A percentile compares a stretch with the other conserved stretches of the same genome.
Conservation (phyloP, 2,329 filamentous ascomycete species). For the Sarocladium oryzae region DNA sequence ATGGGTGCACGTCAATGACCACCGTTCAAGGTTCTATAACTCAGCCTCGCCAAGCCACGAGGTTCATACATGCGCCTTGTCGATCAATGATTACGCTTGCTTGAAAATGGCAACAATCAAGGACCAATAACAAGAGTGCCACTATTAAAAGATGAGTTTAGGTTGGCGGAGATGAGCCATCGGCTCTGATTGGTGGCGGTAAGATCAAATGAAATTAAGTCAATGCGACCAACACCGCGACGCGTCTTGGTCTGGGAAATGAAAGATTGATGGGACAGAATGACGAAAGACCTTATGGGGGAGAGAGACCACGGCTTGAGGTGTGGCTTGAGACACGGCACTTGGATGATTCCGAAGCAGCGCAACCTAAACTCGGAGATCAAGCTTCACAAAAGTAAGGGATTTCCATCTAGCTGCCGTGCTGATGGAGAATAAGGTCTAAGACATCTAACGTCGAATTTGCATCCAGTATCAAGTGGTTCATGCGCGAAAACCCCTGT, state of each 20-base stretch:
- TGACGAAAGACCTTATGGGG: neutral
- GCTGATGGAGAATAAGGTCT: too few relatives aligned
- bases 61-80: neutral
- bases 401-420: too few relatives aligned
- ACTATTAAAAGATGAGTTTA: neutral
- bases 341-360: too few relatives aligned
- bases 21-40: neutral
- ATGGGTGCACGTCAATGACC: neutral
- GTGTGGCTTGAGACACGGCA: neutral
- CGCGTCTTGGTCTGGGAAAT: conserved; percentile 3
- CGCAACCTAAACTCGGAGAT: too few relatives aligned
- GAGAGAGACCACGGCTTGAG: neutral
- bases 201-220: neutral
- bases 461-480: too few relatives aligned
- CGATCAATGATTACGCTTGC: neutral
- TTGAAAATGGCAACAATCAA: neutral
- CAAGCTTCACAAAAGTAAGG: too few relatives aligned
- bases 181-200: neutral
- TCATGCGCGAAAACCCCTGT: neutral
- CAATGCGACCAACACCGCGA: conserved; percentile 5
- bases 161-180: neutral
- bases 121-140: neutral
- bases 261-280: neutral
- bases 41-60: neutral
- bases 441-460: too few relatives aligned